A percentile compares a stretch with the other conserved stretches of the same genome.
These are phyloP conservation scores for Hordeum marinum DNA, from an alignment of 176 grass and related monocot species.

Conservation along the genomic window DNA sequence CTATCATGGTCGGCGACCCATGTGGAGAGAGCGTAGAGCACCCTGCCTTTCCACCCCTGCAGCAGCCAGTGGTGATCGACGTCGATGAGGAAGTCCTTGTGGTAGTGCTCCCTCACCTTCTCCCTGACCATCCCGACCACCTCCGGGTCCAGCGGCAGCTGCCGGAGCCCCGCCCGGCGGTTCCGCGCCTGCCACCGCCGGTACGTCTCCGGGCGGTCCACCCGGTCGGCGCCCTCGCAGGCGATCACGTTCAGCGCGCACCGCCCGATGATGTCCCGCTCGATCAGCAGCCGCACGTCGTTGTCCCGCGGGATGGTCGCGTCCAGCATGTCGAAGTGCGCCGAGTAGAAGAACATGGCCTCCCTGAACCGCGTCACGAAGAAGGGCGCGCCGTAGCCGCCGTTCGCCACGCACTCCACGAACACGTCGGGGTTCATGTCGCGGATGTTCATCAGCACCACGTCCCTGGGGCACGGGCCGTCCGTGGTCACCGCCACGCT, in stretches of 20 bases:
- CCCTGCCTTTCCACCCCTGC: constrained; percentile 44
- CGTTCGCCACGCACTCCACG: background rate
- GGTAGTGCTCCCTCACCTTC: constrained; percentile 8
- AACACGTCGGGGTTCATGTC: constrained; percentile 25
- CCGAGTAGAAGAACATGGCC: constrained; percentile 22
- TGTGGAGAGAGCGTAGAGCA: constrained; percentile 23
- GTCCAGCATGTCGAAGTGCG: constrained; percentile 24
- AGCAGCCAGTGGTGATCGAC: constrained; percentile 28
- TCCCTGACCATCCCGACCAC: background rate
- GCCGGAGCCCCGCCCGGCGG: constrained; percentile 20
- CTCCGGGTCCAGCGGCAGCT: constrained; percentile 12
- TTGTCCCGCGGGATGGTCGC: constrained; percentile 27
- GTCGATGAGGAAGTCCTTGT: constrained; percentile 34
- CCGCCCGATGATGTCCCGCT: constrained; percentile 20
- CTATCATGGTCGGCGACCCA: constrained; percentile 19
- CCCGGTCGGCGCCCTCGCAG: constrained; percentile 40
- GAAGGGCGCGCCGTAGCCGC: constrained; percentile 1
- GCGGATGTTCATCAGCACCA: constrained; percentile 13
- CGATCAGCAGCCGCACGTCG: constrained; percentile 13
- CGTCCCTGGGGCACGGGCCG: background rate
- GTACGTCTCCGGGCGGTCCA: constrained; percentile 41
- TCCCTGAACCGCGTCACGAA: constrained; percentile 46
- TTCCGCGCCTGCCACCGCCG: constrained; percentile 36
- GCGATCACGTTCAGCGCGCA: constrained; percentile 28
- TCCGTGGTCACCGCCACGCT: background rate